Conservation (phyloP, 805 yeast genomes). For the Suhomyces emberorum region DNA sequence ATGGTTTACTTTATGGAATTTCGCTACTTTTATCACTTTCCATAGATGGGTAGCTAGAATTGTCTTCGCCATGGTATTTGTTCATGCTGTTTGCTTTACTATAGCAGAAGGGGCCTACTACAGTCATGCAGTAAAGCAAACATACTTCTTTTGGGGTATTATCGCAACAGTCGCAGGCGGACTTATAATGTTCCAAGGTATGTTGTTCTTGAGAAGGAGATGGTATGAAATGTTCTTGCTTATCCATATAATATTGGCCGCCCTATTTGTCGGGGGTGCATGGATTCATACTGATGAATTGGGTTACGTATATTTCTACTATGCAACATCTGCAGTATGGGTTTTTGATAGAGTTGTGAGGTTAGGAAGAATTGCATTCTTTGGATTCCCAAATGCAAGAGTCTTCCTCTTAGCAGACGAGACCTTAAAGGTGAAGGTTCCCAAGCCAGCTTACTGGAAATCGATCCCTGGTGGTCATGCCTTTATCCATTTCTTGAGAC, state of each 20-base stretch:
- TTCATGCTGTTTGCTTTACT: slow-evolving; percentile 33
- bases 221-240: slow-evolving; percentile 37
- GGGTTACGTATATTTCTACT: slow-evolving; percentile 25
- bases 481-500: slow-evolving; percentile 21
- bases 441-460: slow-evolving; percentile 52
- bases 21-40: slow-evolving; percentile 37
- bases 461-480: slow-evolving; percentile 21
- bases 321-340: slow-evolving; percentile 54
- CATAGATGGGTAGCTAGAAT: slow-evolving; percentile 45
- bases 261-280: slow-evolving; percentile 41
- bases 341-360: slow-evolving; percentile 33
- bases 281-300: slow-evolving; percentile 45
- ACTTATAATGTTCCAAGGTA: slow-evolving; percentile 28
- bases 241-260: slow-evolving; percentile 37
- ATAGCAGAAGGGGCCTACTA: slow-evolving; percentile 5
- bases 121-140: slow-evolving; percentile 1
- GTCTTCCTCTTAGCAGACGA: slow-evolving; percentile 43
- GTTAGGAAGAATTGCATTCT: slow-evolving; percentile 43
- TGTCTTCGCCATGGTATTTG: slow-evolving; percentile 22
- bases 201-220: slow-evolving; percentile 31
- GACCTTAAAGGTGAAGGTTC: slow-evolving; percentile 47
- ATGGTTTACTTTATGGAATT: slow-evolving; percentile 57
- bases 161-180: slow-evolving; percentile 36
- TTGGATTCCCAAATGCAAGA: slow-evolving; percentile 43
- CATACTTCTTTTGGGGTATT: slow-evolving; percentile 32